Base-by-base conservation (phyloP, 1,284 basidiomycete genomes). In the Boletus hoseneyae region DNA sequence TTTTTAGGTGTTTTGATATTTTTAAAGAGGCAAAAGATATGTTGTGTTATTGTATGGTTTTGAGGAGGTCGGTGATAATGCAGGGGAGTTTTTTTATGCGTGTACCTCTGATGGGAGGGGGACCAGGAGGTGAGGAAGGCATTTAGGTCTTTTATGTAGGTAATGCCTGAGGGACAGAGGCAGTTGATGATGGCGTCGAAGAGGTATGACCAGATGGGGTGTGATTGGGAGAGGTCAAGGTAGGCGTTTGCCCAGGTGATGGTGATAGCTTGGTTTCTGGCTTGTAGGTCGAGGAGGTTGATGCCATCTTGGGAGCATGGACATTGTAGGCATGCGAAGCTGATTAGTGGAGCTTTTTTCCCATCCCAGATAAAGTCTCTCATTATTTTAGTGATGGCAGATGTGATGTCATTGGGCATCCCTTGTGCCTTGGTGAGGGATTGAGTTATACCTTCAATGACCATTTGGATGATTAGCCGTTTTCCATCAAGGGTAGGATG, bases 401-500 rank as follows among this genome's bases (percentile, higher is more conserved):
- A 3, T 21, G 21, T n/a, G n/a, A n/a, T n/a, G n/a, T n/a, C n/a
- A n/a, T n/a, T n/a, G n/a, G n/a, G 42, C 21, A 44, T 44, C 0
- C 33, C 32, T 35, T 44, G 23, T 4, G 16, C 42, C 15, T 44
- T 27, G 1, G 42, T 35, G 6, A 35, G 42, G 21, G 35, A 44
- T 35, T 44, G 42, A 1, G n/a, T 18, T 33, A 44, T 58, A 0
- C 50, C 50, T 0, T 56, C 48, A 0, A 54, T 15, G 0, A 45
- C 32, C 43, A 53, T 48, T 29, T 61, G 56, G 0, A 56, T 33
- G 2, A 62, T 60, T 0, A 59, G 38, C 0, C 30, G 8, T 30
- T 53, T 48, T 0, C 50, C 52, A 1, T 56, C 53, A 1, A 62
- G 23, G 0, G 53, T 57, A 0, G 57, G 58, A 30, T 51, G 37